Conservation (phyloP, 495 filamentous ascomycete species). For the Daldinia childiae region DNA sequence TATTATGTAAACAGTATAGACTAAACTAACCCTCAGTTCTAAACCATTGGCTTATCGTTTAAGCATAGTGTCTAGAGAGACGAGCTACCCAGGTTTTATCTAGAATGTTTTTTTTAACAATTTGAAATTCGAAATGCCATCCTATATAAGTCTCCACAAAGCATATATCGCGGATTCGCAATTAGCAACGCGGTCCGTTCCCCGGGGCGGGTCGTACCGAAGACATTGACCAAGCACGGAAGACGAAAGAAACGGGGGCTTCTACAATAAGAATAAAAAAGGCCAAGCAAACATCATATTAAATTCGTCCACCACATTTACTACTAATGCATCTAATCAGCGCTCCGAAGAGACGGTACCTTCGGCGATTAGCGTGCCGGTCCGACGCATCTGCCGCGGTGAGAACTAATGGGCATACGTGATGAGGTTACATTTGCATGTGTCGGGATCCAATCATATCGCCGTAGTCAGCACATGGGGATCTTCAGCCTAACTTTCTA, state of each 20-base stretch:
- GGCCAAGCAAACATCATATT: background rate
- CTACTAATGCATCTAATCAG: conserved; percentile 5
- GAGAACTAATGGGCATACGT: background rate
- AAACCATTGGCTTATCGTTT: too few species aligned
- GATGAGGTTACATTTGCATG: conserved; percentile 27
- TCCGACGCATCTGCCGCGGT: conserved; percentile 10
- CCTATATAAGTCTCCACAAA: too few species aligned
- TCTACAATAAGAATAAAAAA: background rate
- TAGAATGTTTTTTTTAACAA: too few species aligned
- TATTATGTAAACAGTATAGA: too few species aligned
- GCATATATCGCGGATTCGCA: too few species aligned
- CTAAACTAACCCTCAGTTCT: too few species aligned
- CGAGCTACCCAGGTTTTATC: too few species aligned
- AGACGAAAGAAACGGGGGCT: conserved; percentile 12
- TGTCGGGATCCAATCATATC: conserved; percentile 31
- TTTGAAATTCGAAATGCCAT: too few species aligned
- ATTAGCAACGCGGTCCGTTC: background rate
- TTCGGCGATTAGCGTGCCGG: conserved; percentile 33
- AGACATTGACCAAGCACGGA: background rate
- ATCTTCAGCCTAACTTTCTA: conserved; percentile 2
- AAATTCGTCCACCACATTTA: background rate
- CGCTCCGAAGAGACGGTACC: conserved; percentile 17
- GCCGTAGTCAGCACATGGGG: conserved; percentile 9
- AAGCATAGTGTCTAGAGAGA: too few species aligned
- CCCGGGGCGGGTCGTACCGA: background rate